Evolutionary conservation across 2,329 filamentous ascomycete species (phyloP).

Genomic region (Simplicillium aogashimaense): DNA sequence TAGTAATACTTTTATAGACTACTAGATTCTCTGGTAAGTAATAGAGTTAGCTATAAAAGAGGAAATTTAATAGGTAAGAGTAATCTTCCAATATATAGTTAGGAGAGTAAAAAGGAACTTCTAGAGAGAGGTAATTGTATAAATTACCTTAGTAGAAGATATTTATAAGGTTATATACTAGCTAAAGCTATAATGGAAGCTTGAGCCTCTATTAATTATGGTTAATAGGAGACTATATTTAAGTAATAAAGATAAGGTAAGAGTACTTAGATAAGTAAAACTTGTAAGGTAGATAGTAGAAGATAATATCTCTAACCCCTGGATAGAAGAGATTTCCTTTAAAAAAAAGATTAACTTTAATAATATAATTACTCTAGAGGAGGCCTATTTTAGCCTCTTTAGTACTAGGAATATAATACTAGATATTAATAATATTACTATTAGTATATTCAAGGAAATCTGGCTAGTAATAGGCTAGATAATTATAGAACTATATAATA

Average conservation of each 20-base stretch:
- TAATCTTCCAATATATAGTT: background rate
- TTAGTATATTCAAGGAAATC: conserved; percentile 8
- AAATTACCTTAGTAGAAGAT: background rate
- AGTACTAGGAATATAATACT: conserved; percentile 11
- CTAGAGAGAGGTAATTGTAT: background rate
- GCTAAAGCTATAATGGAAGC: background rate
- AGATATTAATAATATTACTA: conserved; percentile 11
- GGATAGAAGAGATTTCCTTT: conserved; percentile 2
- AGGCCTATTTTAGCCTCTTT: conserved; percentile 8
- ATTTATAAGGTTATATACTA: conserved; percentile 2
- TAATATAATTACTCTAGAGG: conserved; percentile 8
- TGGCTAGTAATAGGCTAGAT: conserved; percentile 1
- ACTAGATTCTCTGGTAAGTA: background rate
- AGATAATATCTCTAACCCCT: conserved; percentile 9
- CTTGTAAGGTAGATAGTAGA: conserved; percentile 6
- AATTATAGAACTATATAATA: conserved; percentile 3
- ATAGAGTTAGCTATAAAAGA: background rate
- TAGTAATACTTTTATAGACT: background rate
- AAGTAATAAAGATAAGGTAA: conserved; percentile 8
- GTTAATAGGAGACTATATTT: background rate
- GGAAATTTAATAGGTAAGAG: background rate
- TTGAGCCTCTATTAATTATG: background rate
- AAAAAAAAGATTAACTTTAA: conserved; percentile 7
- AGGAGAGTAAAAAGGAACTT: background rate
- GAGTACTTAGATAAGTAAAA: conserved; percentile 9